Percentiles rank a stretch among this genome's conserved stretches.
Evolutionary conservation across 805 yeast genomes (phyloP).

Genomic region (Schwanniomyces sp.): DNA sequence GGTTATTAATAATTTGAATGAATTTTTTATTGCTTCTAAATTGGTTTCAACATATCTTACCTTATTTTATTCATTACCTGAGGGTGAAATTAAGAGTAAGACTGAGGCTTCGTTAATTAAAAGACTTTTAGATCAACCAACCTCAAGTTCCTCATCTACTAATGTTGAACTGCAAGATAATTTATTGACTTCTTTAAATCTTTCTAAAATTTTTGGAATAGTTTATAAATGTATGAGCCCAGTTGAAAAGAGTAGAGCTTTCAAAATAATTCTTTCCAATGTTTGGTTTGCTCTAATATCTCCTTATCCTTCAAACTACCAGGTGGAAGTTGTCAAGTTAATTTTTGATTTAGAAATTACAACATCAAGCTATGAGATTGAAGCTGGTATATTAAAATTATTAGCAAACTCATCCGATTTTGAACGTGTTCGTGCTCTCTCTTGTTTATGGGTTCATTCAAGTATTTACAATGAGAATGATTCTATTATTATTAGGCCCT

Average conservation of each 20-base stretch:
- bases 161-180: conserved; percentile 8
- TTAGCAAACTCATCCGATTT: conserved; percentile 38
- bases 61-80: conserved; percentile 20
- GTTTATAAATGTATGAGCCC: conserved; percentile 27
- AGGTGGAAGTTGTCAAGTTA: conserved; percentile 68
- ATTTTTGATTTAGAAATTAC: conserved; percentile 62
- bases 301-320: conserved; percentile 50
- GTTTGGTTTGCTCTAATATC: conserved; percentile 58
- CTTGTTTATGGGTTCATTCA: conserved; percentile 75
- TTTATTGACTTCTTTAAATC: conserved; percentile 41
- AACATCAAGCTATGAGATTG: conserved; percentile 56
- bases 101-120: conserved; percentile 8
- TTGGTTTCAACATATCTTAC: conserved; percentile 20
- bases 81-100: conserved; percentile 5
- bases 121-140: conserved; percentile 13
- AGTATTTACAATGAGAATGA: conserved; percentile 48
- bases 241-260: conserved; percentile 33
- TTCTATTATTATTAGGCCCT: conserved; percentile 56
- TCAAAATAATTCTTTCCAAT: conserved; percentile 41
- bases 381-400: conserved; percentile 67
- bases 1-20: conserved; percentile 15
- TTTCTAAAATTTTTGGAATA: conserved; percentile 39
- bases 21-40: conserved; percentile 11
- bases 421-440: conserved; percentile 53
- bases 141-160: conserved; percentile 7